phyloP scores from a whole-genome alignment of 2,329 filamentous ascomycete genomes.

The Dactylellina parvicollis region DNA sequence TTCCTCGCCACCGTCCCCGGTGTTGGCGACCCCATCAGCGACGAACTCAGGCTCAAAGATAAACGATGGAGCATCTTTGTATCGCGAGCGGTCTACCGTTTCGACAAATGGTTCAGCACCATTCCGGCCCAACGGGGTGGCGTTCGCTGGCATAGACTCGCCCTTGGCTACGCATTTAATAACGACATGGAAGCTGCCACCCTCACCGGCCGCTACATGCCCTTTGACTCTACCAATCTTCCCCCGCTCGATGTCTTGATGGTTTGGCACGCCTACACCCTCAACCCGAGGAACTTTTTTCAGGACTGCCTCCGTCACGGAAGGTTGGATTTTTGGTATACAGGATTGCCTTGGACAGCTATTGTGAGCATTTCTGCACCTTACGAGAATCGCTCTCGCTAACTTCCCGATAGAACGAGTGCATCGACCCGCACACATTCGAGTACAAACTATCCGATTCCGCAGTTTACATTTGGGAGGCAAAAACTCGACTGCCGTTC shows the following conservation, averaged over 20 bases:
- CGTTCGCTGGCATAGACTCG: slow-evolving; percentile 11
- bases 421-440: slow-evolving; percentile 54
- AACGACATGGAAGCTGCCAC: slow-evolving; percentile 35
- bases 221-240: slow-evolving; percentile 33
- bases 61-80: slow-evolving; percentile 53
- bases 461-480: slow-evolving; percentile 47
- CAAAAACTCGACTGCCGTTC: slow-evolving; percentile 32
- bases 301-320: slow-evolving; percentile 75
- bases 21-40: slow-evolving; percentile 31
- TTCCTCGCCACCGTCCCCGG: slow-evolving; percentile 37
- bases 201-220: slow-evolving; percentile 17
- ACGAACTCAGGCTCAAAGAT: slow-evolving; percentile 48
- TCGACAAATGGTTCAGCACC: slow-evolving; percentile 42
- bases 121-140: slow-evolving; percentile 30
- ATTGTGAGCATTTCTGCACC: slow-evolving; percentile 63
- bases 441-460: slow-evolving; percentile 55
- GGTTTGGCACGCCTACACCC: slow-evolving; percentile 82
- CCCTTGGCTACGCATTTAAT: slow-evolving; percentile 22
- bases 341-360: slow-evolving; percentile 73
- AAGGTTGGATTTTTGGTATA: slow-evolving; percentile 68
- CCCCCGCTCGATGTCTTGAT: slow-evolving; percentile 72
- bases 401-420: slow-evolving; percentile 68
- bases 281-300: slow-evolving; percentile 78
- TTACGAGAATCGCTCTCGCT: slow-evolving; percentile 63
- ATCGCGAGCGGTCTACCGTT: slow-evolving; percentile 46